A percentile compares a stretch with the other conserved stretches of the same genome.
phyloP scores from a whole-genome alignment of 257 asterid species.

The Scutellaria baicalensis region DNA sequence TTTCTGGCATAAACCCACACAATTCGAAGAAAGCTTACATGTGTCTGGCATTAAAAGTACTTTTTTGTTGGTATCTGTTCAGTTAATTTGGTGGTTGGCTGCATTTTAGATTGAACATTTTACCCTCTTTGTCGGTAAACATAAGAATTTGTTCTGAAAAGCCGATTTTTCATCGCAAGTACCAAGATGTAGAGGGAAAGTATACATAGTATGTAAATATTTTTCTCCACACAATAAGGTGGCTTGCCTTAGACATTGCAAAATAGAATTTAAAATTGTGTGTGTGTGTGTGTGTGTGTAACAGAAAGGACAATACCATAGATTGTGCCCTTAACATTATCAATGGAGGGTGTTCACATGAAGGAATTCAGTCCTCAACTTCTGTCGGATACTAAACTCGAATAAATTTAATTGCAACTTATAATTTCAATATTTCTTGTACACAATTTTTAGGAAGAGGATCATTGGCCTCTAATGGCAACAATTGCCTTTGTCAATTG shows the following conservation, averaged over 20 bases:
- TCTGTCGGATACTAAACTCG: neutral
- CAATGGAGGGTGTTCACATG: neutral
- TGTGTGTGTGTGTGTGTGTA: neutral
- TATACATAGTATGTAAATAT: neutral
- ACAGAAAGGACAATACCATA: neutral
- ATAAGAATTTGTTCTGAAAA: neutral
- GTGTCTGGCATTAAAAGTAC: neutral
- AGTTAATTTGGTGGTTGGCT: neutral
- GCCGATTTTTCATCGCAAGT: neutral
- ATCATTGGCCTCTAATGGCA: neutral
- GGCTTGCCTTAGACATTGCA: neutral
- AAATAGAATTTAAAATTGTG: neutral
- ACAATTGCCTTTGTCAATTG: neutral
- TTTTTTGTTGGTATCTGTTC: neutral
- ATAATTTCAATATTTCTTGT: neutral
- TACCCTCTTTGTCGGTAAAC: neutral
- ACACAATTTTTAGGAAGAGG: constrained; percentile 2
- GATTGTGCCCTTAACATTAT: neutral
- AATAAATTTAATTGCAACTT: neutral
- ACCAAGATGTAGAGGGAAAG: neutral
- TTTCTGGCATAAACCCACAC: neutral
- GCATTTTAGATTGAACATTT: neutral
- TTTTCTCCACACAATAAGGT: neutral
- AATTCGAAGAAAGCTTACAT: neutral
- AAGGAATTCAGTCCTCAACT: neutral